Conservation (phyloP, 495 filamentous ascomycete species). For the Aspergillus nidulans region DNA sequence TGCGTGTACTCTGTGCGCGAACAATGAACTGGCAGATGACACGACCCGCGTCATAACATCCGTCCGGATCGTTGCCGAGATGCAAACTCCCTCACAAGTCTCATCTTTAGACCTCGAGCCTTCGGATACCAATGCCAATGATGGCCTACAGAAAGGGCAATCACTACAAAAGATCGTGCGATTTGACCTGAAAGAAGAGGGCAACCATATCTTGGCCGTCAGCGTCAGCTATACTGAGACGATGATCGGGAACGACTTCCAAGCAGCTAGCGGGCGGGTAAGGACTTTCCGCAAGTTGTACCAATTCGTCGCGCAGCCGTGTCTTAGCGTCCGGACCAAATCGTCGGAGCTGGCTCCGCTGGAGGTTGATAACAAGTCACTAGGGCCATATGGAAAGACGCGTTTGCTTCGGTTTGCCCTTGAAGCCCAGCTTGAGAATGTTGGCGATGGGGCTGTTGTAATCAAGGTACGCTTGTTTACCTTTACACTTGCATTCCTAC, state of each 20-base stretch:
- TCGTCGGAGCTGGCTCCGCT: constrained; percentile 53
- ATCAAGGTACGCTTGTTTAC: constrained; percentile 31
- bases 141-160: constrained; percentile 57
- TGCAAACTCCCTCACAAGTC: constrained; percentile 79
- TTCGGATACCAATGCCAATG: constrained; percentile 27
- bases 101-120: constrained; percentile 52
- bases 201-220: constrained; percentile 88
- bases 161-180: constrained; percentile 78
- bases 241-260: constrained; percentile 46
- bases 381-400: constrained; percentile 44
- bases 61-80: constrained; percentile 81
- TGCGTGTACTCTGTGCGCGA: constrained; percentile 87
- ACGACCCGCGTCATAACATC: constrained; percentile 58
- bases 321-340: constrained; percentile 87
- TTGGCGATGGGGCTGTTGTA: constrained; percentile 52
- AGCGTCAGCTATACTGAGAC: constrained; percentile 85
- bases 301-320: constrained; percentile 88
- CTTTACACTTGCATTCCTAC: background rate
- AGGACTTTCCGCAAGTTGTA: constrained; percentile 94
- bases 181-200: constrained; percentile 90
- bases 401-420: constrained; percentile 54
- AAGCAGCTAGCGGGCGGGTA: constrained; percentile 62
- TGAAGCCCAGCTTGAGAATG: constrained; percentile 94
- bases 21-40: constrained; percentile 65
- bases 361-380: constrained; percentile 40